These are phyloP conservation scores for Penicillium janthinellum DNA, from an alignment of 2,329 filamentous ascomycete genomes.

Conservation along the genomic window DNA sequence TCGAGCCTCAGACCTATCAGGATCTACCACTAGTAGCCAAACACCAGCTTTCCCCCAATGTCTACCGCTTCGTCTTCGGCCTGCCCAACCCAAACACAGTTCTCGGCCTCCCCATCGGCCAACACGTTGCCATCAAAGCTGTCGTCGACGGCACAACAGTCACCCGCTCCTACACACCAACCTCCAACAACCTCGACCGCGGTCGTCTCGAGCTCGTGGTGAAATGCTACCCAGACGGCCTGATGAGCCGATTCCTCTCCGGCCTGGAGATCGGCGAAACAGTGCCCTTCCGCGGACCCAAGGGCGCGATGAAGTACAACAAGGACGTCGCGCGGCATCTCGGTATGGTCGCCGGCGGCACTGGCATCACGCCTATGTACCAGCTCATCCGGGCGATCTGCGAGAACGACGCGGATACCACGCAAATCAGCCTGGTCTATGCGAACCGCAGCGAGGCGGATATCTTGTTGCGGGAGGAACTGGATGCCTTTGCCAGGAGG, in stretches of 20 bases:
- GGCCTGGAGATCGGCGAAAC: conserved; percentile 30
- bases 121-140: conserved; percentile 58
- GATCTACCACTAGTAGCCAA: conserved; percentile 48
- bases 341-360: conserved; percentile 43
- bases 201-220: conserved; percentile 37
- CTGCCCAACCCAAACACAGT: conserved; percentile 50
- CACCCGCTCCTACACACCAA: conserved; percentile 57
- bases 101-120: conserved; percentile 59
- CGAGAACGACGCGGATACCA: conserved; percentile 58
- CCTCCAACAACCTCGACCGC: conserved; percentile 39
- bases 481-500: conserved; percentile 55
- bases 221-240: conserved; percentile 15
- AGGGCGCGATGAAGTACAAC: conserved; percentile 38
- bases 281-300: conserved; percentile 39
- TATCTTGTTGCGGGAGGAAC: conserved; percentile 48
- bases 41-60: conserved; percentile 27
- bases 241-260: conserved; percentile 18
- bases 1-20: conserved; percentile 54
- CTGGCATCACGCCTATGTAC: conserved; percentile 55
- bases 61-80: conserved; percentile 52
- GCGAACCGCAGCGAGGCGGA: conserved; percentile 53
- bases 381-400: conserved; percentile 65
- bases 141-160: conserved; percentile 50
- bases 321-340: conserved; percentile 35
- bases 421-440: conserved; percentile 55